Evolutionary conservation across 176 grass and related monocot species (phyloP), one percentile per base, ranked within the genome.

Genomic region (Avena atlantica): DNA sequence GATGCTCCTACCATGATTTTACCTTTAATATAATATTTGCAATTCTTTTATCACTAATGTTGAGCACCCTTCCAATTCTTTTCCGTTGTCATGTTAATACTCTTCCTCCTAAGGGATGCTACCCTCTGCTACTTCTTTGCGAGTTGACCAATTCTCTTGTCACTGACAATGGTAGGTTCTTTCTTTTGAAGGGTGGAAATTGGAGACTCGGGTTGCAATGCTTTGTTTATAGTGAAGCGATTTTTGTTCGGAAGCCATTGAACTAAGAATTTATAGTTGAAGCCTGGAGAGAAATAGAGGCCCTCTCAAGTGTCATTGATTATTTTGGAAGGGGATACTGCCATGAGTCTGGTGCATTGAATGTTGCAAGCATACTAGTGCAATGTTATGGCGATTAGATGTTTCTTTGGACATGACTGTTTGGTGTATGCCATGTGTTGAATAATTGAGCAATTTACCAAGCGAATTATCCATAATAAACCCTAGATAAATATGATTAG

Each of bases 141-240:
- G 17, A 56, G 53, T 19, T 6, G 53, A 56, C 16, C 15, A 4
- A 56, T 17, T 56, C 16, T 17, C 53, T 64, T 87, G 68, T 69
- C 0, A 27, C 25, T 74, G 27, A 82, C 49, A 67, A 82, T 80
- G 78, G 67, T 76, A 34, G 12, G 17, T 45, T 53, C 16, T 59
- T 56, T 17, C 45, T 34, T 17, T 5, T 45, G 45, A 11, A 37
- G 36, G 20, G 47, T 12, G 72, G 19, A 37, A 4, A 24, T 6
- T 45, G 44, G 44, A 19, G 37, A 29, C 25, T 51, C 12, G 4
- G 40, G 42, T 52, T 52, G 66, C 12, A 24, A 4, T 74, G 85
- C 56, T 81, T 81, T 81, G 71, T 9, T 80, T 61, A 37, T 60
- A 63, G 23, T 29, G 83, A 66, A 52, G 29, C 36, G 78, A 40